A percentile compares a stretch with the other conserved stretches of the same genome.
Evolutionary conservation across 2,329 filamentous ascomycete species (phyloP).

Genomic region (Periconia macrospinosa): DNA sequence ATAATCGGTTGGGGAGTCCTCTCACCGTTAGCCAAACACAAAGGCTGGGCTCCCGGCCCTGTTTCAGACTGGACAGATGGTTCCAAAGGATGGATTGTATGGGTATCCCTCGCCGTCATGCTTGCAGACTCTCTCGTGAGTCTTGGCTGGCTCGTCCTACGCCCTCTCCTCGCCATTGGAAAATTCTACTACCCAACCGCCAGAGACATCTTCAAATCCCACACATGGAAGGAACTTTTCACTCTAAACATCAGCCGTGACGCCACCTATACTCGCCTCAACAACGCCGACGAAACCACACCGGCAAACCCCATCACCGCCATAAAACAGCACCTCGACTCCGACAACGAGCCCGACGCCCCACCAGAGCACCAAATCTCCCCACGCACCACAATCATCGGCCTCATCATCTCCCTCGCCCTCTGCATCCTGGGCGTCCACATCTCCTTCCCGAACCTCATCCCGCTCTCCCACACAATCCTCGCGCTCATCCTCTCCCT

Average conservation of each 20-base stretch:
- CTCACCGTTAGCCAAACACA: slow-evolving; percentile 82
- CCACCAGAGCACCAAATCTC: slow-evolving; percentile 81
- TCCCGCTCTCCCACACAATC: slow-evolving; percentile 79
- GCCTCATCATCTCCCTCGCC: slow-evolving; percentile 73
- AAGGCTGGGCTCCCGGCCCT: slow-evolving; percentile 85
- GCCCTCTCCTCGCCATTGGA: slow-evolving; percentile 59
- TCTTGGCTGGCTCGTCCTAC: slow-evolving; percentile 74
- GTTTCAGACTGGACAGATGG: slow-evolving; percentile 89
- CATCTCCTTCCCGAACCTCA: slow-evolving; percentile 78
- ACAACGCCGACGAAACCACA: slow-evolving; percentile 11
- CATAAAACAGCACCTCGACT: slow-evolving; percentile 35
- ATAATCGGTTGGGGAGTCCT: slow-evolving; percentile 87
- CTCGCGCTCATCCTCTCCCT: slow-evolving; percentile 82
- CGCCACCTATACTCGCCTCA: slow-evolving; percentile 45
- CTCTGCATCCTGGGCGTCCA: slow-evolving; percentile 83
- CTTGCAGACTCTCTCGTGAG: slow-evolving; percentile 89
- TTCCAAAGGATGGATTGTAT: slow-evolving; percentile 98
- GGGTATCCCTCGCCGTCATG: slow-evolving; percentile 96
- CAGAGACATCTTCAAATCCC: slow-evolving; percentile 28
- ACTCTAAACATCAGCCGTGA: slow-evolving; percentile 36
- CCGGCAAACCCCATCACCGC: slow-evolving; percentile 24
- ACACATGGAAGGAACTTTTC: slow-evolving; percentile 41
- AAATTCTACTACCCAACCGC: slow-evolving; percentile 41
- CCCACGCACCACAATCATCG: slow-evolving; percentile 68
- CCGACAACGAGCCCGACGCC: slow-evolving; percentile 67